Evolutionary conservation across 805 yeast genomes (phyloP).

Genomic region (Saccharomyces mikatae): DNA sequence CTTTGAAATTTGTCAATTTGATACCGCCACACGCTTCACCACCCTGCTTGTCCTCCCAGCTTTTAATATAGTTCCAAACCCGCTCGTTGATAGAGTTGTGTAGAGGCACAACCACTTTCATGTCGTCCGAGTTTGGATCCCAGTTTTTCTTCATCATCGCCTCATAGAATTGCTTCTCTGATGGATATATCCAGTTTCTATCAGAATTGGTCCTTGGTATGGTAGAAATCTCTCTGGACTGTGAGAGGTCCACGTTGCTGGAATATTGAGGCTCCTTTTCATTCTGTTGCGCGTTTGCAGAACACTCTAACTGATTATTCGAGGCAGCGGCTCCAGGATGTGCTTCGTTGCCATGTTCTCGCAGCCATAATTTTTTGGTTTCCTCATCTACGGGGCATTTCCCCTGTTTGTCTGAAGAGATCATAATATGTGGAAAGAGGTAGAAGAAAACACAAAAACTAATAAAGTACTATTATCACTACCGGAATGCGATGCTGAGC

Average conservation of each 20-base stretch:
- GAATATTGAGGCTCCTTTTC: constrained; percentile 29
- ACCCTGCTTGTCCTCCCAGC: constrained; percentile 67
- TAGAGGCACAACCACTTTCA: constrained; percentile 86
- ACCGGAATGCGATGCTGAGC: background rate
- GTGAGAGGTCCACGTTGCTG: constrained; percentile 44
- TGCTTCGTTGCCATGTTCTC: constrained; percentile 20
- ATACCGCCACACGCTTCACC: constrained; percentile 76
- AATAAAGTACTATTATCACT: background rate
- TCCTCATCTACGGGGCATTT: constrained; percentile 64
- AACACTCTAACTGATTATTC: constrained; percentile 2
- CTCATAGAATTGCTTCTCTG: constrained; percentile 87
- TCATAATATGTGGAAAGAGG: background rate
- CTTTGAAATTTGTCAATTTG: constrained; percentile 75
- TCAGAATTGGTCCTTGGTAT: constrained; percentile 71
- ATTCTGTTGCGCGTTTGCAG: background rate
- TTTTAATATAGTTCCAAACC: constrained; percentile 76
- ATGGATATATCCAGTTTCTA: constrained; percentile 87
- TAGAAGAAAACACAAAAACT: background rate
- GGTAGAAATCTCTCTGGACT: constrained; percentile 68
- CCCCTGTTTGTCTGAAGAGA: constrained; percentile 14
- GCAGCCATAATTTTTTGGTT: constrained; percentile 54
- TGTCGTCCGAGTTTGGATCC: constrained; percentile 73
- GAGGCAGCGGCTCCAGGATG: background rate
- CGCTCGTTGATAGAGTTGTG: constrained; percentile 90
- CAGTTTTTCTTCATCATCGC: constrained; percentile 90